Evolutionary conservation across 2,329 filamentous ascomycete genomes (phyloP).

Genomic region (Aspergillus sp.): DNA sequence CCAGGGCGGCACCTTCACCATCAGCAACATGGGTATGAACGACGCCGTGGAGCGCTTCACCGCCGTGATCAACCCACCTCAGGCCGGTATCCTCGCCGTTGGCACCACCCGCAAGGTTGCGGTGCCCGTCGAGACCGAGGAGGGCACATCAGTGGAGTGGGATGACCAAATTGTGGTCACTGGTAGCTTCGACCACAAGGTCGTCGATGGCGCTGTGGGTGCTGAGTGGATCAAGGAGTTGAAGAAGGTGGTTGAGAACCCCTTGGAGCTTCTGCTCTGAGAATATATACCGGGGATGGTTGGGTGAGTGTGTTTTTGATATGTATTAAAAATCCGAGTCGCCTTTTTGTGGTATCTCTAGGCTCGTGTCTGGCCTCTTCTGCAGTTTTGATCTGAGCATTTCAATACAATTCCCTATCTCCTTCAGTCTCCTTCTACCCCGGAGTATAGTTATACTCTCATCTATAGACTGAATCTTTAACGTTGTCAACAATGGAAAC

Average conservation of each 20-base stretch:
- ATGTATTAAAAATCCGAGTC: constrained; percentile 29
- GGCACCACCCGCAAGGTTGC: constrained; percentile 95
- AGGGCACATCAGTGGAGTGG: constrained; percentile 75
- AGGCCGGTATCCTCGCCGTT: constrained; percentile 89
- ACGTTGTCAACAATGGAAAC: not conserved
- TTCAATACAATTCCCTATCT: constrained; percentile 19
- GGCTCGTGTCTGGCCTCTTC: constrained; percentile 19
- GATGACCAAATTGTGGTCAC: constrained; percentile 96
- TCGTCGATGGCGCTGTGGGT: constrained; percentile 91
- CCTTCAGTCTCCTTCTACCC: constrained; percentile 8
- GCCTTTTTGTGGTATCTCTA: constrained; percentile 11
- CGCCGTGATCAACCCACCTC: constrained; percentile 96
- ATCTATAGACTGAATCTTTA: not conserved
- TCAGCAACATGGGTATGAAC: constrained; percentile 99
- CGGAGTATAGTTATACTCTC: not conserved
- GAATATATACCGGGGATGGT: too few relatives aligned
- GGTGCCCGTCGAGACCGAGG: constrained; percentile 73
- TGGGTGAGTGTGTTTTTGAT: constrained; percentile 16
- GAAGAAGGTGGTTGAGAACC: constrained; percentile 97
- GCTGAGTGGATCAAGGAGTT: constrained; percentile 94
- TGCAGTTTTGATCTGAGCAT: constrained; percentile 22
- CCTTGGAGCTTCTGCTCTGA: constrained; percentile 73
- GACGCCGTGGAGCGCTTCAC: constrained; percentile 91
- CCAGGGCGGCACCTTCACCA: constrained; percentile 97
- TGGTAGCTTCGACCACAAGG: constrained; percentile 97